Conservation (phyloP, 116 monocot species). For the Posidonia oceanica region DNA sequence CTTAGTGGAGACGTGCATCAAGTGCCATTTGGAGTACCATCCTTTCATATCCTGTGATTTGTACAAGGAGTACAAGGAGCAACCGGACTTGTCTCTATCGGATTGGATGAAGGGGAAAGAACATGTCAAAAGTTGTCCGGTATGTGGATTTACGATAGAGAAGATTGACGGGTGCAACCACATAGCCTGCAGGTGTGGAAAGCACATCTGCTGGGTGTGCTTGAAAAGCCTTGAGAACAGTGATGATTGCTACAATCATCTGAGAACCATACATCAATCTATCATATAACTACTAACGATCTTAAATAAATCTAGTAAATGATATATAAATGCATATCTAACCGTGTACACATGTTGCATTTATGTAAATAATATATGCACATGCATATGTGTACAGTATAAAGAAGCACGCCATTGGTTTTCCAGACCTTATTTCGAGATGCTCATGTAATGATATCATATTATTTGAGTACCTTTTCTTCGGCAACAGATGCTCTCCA, state of each 20-base stretch:
- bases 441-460: too few species aligned
- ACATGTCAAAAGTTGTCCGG: conserved; percentile 72
- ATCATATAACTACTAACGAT: not conserved
- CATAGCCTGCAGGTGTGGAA: conserved; percentile 58
- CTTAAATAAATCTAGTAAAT: not conserved
- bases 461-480: too few species aligned
- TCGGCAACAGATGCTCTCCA: too few species aligned
- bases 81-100: conserved; percentile 50
- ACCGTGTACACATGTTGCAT: too few species aligned
- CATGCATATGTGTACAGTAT: too few species aligned
- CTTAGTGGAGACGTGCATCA: conserved; percentile 61
- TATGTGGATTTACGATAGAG: conserved; percentile 61
- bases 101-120: conserved; percentile 74
- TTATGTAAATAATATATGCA: too few species aligned
- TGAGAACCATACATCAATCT: conserved; percentile 31
- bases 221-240: conserved; percentile 30
- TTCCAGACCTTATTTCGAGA: too few species aligned
- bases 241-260: conserved; percentile 62
- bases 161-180: conserved; percentile 95
- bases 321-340: too few species aligned
- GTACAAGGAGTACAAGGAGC: conserved; percentile 74
- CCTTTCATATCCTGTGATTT: conserved; percentile 59
- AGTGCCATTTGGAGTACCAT: conserved; percentile 84
- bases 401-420: too few species aligned
- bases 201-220: conserved; percentile 90